Conservation (phyloP, 2,329 filamentous ascomycete species). For the Beauveria medogensis region DNA sequence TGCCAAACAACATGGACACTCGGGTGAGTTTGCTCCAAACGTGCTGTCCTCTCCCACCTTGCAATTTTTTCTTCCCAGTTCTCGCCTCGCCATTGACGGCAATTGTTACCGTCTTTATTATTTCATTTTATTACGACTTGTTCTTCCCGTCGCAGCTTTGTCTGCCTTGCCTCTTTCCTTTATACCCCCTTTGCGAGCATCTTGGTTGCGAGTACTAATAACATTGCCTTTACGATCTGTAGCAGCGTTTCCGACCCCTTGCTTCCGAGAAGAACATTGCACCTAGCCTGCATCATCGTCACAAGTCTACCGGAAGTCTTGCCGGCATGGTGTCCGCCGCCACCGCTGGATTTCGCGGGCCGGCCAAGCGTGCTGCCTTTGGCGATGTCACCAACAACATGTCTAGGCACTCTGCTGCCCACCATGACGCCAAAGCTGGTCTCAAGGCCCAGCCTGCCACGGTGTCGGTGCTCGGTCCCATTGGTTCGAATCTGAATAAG, state of each 20-base stretch:
- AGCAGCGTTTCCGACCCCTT: constrained; percentile 32
- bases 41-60: constrained; percentile 1
- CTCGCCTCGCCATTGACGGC: constrained; percentile 5
- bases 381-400: constrained; percentile 77
- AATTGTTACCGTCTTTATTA: constrained; percentile 5
- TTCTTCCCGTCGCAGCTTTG: constrained; percentile 2
- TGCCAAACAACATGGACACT: constrained; percentile 25
- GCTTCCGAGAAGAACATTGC: constrained; percentile 46
- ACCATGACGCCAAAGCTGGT: constrained; percentile 27
- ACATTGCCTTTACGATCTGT: not conserved
- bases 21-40: constrained; percentile 22
- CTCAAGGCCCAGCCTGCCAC: constrained; percentile 23
- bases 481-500: constrained; percentile 28
- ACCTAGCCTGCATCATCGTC: constrained; percentile 60
- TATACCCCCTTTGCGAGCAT: constrained; percentile 10
- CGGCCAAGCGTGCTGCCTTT: constrained; percentile 70
- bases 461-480: constrained; percentile 19
- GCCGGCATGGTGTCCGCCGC: constrained; percentile 20
- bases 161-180: constrained; percentile 1
- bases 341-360: constrained; percentile 26
- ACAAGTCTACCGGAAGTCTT: constrained; percentile 68
- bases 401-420: constrained; percentile 27
- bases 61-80: not conserved
- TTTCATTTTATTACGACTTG: not conserved
- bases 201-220: constrained; percentile 6